These are phyloP conservation scores for Claviceps citrina DNA, from an alignment of 2,329 filamentous ascomycete species.

Conservation along the genomic window DNA sequence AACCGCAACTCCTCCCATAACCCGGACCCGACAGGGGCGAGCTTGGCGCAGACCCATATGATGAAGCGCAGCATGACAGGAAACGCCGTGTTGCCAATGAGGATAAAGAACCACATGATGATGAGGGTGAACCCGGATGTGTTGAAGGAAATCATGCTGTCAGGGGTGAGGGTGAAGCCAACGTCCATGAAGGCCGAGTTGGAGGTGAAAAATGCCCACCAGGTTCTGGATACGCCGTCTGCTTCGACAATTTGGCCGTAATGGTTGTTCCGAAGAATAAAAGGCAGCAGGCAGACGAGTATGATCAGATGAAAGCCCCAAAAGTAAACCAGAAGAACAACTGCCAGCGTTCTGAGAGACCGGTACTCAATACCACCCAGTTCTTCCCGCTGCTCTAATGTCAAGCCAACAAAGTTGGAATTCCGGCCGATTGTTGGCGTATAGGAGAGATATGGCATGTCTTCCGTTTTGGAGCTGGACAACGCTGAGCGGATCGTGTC, in stretches of 20 bases:
- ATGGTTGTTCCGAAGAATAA: constrained; percentile 50
- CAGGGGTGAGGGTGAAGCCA: constrained; percentile 80
- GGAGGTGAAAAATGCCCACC: constrained; percentile 88
- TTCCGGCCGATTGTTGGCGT: constrained; percentile 85
- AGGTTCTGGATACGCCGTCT: constrained; percentile 49
- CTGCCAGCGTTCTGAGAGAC: constrained; percentile 68
- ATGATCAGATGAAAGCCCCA: constrained; percentile 69
- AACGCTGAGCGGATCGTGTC: constrained; percentile 42
- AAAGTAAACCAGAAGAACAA: constrained; percentile 67
- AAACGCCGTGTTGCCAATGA: constrained; percentile 91
- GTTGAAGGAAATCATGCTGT: constrained; percentile 87
- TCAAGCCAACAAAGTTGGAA: constrained; percentile 77
- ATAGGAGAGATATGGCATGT: constrained; percentile 86
- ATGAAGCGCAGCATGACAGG: constrained; percentile 86
- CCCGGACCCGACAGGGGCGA: constrained; percentile 48
- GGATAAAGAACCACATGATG: constrained; percentile 69
- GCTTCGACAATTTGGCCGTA: constrained; percentile 52
- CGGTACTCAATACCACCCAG: constrained; percentile 93
- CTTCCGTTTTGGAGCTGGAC: constrained; percentile 36
- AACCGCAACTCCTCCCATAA: constrained; percentile 85
- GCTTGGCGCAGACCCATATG: constrained; percentile 65
- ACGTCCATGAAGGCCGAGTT: constrained; percentile 87
- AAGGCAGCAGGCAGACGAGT: constrained; percentile 58
- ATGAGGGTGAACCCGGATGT: constrained; percentile 60
- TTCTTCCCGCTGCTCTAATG: constrained; percentile 84